Evolutionary conservation across 768 basidiomycete genomes (phyloP).

Genomic region (Suillus variegatus): DNA sequence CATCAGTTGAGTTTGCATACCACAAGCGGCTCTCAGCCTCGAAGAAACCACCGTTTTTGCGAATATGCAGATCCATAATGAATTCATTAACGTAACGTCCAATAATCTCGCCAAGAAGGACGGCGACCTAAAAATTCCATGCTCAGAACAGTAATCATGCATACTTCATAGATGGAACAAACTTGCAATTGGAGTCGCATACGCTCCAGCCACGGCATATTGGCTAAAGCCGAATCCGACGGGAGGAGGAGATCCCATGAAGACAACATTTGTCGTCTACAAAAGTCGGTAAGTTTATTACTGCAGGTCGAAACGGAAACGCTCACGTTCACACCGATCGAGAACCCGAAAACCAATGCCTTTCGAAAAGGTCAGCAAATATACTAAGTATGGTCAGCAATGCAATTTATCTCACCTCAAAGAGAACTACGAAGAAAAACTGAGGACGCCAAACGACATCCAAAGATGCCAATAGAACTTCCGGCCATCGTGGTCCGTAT

Average conservation of each 20-base stretch:
- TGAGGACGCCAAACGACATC: slow-evolving; percentile 52
- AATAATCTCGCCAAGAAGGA: slow-evolving; percentile 50
- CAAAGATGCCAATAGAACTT: slow-evolving; percentile 34
- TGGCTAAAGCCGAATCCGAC: slow-evolving; percentile 48
- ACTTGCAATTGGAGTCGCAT: slow-evolving; percentile 46
- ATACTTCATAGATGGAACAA: background rate
- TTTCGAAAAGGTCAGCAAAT: slow-evolving; percentile 15
- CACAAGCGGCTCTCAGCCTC: slow-evolving; percentile 50
- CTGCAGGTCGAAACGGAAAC: background rate
- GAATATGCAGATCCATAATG: slow-evolving; percentile 46
- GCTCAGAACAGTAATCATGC: background rate
- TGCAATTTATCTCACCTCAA: slow-evolving; percentile 32
- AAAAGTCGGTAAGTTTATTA: background rate
- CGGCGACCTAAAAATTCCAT: slow-evolving; percentile 38
- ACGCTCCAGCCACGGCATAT: slow-evolving; percentile 42
- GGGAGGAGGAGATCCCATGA: slow-evolving; percentile 47
- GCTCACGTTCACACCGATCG: slow-evolving; percentile 46
- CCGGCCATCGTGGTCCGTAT: slow-evolving; percentile 44
- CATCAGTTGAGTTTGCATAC: slow-evolving; percentile 21
- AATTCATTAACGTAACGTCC: slow-evolving; percentile 54
- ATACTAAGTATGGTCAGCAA: background rate
- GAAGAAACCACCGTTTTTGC: slow-evolving; percentile 52
- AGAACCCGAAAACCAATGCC: slow-evolving; percentile 50
- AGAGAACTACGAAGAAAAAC: slow-evolving; percentile 38
- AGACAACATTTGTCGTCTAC: slow-evolving; percentile 57